These are phyloP conservation scores for Trichoderma semiorbis DNA, from an alignment of 2,329 filamentous ascomycete genomes.

Conservation along the genomic window DNA sequence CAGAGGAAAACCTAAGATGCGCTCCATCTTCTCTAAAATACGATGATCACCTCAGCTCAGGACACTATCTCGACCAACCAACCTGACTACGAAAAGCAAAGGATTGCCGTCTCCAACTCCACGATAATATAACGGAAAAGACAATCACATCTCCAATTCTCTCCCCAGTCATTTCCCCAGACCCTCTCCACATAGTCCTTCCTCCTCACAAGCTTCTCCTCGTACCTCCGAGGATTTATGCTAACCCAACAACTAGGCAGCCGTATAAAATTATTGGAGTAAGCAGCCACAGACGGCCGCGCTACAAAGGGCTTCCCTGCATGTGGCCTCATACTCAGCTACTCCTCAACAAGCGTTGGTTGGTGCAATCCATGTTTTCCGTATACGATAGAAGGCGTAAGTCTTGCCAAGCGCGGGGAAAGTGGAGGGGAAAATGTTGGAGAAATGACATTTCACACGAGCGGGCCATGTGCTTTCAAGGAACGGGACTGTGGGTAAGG, in stretches of 20 bases:
- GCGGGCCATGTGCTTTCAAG: background rate
- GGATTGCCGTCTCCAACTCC: background rate
- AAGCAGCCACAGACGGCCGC: background rate
- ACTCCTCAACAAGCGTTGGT: background rate
- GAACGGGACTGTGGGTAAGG: background rate
- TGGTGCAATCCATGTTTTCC: background rate
- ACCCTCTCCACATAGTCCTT: background rate
- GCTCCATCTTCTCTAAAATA: background rate
- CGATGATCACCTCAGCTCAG: background rate
- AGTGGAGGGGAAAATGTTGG: background rate
- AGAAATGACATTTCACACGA: background rate
- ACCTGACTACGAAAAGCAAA: background rate
- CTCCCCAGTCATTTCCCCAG: background rate
- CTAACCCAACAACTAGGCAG: background rate
- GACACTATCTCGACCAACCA: too few species aligned
- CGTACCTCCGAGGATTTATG: background rate
- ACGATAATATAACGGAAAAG: conserved; percentile 10
- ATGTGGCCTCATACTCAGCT: background rate
- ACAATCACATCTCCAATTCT: background rate
- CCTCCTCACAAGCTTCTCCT: background rate
- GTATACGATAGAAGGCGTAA: background rate
- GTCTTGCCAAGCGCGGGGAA: background rate
- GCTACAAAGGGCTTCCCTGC: background rate
- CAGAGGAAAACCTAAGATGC: background rate
- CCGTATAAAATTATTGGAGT: background rate